phyloP scores from a whole-genome alignment of 106 monocot genomes.

The Gastrodia elata region DNA sequence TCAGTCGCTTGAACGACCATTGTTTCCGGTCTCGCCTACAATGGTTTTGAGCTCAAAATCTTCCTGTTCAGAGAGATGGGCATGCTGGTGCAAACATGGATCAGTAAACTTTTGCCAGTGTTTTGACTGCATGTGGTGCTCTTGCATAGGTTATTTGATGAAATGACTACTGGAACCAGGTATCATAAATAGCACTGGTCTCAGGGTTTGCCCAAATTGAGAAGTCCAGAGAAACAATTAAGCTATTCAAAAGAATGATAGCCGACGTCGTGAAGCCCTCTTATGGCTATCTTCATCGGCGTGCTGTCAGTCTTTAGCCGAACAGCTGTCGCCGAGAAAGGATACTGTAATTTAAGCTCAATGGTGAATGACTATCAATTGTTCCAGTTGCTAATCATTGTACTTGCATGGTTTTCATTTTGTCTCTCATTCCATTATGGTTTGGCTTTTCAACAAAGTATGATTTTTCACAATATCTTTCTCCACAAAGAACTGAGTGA shows the following conservation, averaged over 20 bases:
- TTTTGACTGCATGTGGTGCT: constrained; percentile 57
- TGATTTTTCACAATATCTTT: no score
- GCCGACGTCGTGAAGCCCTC: constrained; percentile 41
- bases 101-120: constrained; percentile 75
- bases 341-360: constrained; percentile 37
- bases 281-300: constrained; percentile 57
- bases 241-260: constrained; percentile 63
- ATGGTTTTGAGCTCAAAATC: constrained; percentile 31
- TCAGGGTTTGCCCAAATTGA: constrained; percentile 67
- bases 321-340: constrained; percentile 66
- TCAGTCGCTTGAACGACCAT: constrained; percentile 69
- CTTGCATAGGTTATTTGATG: constrained; percentile 46
- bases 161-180: constrained; percentile 50
- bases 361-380: constrained; percentile 49
- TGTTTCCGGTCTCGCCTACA: constrained; percentile 48
- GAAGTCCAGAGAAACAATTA: constrained; percentile 53
- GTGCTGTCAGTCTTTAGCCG: constrained; percentile 81
- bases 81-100: constrained; percentile 32
- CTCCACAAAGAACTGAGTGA: no score
- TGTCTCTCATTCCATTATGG: no score
- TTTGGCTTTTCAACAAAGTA: no score
- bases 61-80: constrained; percentile 54
- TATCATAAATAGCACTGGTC: constrained; percentile 71
- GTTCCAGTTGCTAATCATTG: constrained; percentile 54
- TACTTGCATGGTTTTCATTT: constrained; percentile 83